Conservation (phyloP, 2,329 filamentous ascomycete species). For the Ophiostoma triangulosporum region DNA sequence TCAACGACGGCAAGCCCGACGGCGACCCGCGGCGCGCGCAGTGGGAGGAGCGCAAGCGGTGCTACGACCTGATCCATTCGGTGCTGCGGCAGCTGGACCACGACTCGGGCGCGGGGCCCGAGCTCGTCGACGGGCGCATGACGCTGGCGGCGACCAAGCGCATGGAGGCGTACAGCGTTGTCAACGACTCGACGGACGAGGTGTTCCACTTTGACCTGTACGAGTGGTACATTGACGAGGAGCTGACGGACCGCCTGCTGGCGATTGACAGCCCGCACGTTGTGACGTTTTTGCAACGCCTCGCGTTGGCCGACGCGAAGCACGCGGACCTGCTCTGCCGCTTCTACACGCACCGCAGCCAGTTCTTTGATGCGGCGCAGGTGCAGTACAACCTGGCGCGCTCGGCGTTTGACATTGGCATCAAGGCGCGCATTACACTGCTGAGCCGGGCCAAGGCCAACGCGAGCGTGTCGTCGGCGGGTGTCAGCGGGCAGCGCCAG, state of each 20-base stretch:
- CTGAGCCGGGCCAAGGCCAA: constrained; percentile 86
- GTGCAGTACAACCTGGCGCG: constrained; percentile 76
- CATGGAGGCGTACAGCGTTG: constrained; percentile 78
- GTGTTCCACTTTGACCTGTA: constrained; percentile 96
- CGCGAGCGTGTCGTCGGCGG: constrained; percentile 67
- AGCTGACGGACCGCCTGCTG: constrained; percentile 74
- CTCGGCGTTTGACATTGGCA: constrained; percentile 61
- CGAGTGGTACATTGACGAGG: constrained; percentile 85
- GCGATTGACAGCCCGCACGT: constrained; percentile 76
- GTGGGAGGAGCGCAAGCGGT: constrained; percentile 59
- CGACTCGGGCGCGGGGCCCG: constrained; percentile 53
- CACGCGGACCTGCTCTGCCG: constrained; percentile 87
- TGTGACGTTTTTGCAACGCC: constrained; percentile 68
- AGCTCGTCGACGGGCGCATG: constrained; percentile 62
- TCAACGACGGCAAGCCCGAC: constrained; percentile 66
- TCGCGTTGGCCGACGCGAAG: constrained; percentile 55
- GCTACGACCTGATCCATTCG: constrained; percentile 79
- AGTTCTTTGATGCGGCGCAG: constrained; percentile 74
- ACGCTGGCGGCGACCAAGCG: constrained; percentile 66
- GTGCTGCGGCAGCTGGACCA: constrained; percentile 66
- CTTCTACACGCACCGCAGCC: constrained; percentile 74
- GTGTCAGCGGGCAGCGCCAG: constrained; percentile 65
- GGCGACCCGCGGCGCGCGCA: constrained; percentile 54
- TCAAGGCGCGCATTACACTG: constrained; percentile 78
- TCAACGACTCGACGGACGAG: constrained; percentile 78